A percentile compares a stretch with the other conserved stretches of the same genome.
These are phyloP conservation scores for Stereum hirsutum DNA, from an alignment of 1,284 basidiomycete genomes.

Conservation along the genomic window DNA sequence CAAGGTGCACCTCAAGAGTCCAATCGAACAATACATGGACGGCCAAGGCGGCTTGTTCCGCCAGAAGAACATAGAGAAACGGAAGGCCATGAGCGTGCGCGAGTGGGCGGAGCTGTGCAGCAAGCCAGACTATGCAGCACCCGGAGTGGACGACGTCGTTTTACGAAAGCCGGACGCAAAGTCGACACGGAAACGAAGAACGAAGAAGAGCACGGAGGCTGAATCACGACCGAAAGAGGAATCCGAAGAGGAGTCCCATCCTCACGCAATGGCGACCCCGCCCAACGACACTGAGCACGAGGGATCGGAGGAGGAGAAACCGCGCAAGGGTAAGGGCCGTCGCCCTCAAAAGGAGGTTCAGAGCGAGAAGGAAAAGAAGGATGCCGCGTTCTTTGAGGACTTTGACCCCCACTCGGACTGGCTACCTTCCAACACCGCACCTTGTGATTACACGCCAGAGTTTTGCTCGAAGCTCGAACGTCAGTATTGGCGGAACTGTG, in stretches of 20 bases:
- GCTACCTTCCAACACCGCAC: constrained; percentile 64
- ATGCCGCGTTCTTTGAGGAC: constrained; percentile 53
- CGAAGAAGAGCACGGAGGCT: no score
- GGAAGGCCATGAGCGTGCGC: constrained; percentile 71
- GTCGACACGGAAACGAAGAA: constrained; percentile 12
- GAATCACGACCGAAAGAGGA: constrained; percentile 23
- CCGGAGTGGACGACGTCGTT: constrained; percentile 60
- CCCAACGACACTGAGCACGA: constrained; percentile 24
- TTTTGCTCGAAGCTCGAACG: constrained; percentile 86
- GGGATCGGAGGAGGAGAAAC: constrained; percentile 20
- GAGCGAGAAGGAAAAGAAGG: constrained; percentile 44
- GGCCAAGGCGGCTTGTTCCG: constrained; percentile 82
- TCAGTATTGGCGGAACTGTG: constrained; percentile 88
- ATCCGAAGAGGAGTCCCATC: constrained; percentile 25
- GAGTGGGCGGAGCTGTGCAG: constrained; percentile 83
- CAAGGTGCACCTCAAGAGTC: constrained; percentile 71
- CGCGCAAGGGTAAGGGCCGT: constrained; percentile 32
- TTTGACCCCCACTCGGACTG: constrained; percentile 70
- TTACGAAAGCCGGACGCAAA: constrained; percentile 35
- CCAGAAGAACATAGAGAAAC: constrained; percentile 88
- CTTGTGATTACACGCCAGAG: constrained; percentile 75
- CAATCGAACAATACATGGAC: constrained; percentile 89
- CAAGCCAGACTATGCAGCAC: constrained; percentile 59
- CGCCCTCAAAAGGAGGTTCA: constrained; percentile 41
- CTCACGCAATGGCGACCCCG: no score